Percentiles rank a stretch among this genome's conserved stretches.
These are phyloP conservation scores for Populus tomentosa DNA, from an alignment of 441 rosid genomes.

Conservation along the genomic window DNA sequence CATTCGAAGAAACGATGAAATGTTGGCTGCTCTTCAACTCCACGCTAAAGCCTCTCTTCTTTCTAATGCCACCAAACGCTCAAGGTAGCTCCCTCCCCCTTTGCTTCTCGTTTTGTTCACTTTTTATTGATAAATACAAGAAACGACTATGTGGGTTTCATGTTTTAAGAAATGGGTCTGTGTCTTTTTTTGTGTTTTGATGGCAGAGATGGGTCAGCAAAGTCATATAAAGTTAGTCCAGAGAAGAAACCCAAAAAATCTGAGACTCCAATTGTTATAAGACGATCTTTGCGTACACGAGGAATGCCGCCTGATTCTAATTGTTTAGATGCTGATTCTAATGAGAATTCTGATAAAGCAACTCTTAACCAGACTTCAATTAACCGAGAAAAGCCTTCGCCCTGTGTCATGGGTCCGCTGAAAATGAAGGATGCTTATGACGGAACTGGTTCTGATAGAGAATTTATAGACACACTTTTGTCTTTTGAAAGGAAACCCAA, in stretches of 20 bases:
- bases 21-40: slow-evolving; percentile 51
- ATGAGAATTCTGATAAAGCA: slow-evolving; percentile 9
- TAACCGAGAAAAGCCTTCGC: slow-evolving; percentile 16
- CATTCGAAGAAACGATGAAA: slow-evolving; percentile 58
- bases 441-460: slow-evolving; percentile 31
- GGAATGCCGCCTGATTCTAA: slow-evolving; percentile 63
- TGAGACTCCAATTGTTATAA: slow-evolving; percentile 45
- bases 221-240: slow-evolving; percentile 34
- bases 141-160: neutral
- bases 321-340: slow-evolving; percentile 32
- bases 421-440: slow-evolving; percentile 43
- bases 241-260: slow-evolving; percentile 39
- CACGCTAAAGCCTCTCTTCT: slow-evolving; percentile 50
- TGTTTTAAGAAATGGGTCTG: neutral
- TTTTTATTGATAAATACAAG: neutral
- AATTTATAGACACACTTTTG: slow-evolving; percentile 33
- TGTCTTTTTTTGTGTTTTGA: neutral
- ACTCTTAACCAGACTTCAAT: neutral
- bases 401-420: slow-evolving; percentile 42
- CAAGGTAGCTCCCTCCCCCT: slow-evolving; percentile 24
- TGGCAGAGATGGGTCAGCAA: slow-evolving; percentile 36
- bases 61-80: slow-evolving; percentile 52
- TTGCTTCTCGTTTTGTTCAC: neutral
- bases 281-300: slow-evolving; percentile 61
- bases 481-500: slow-evolving; percentile 14